Percentiles rank a stretch among this genome's conserved stretches.
Conservation (phyloP, 192 early-diverging fungal genomes). For the Entrophospora sp. region DNA sequence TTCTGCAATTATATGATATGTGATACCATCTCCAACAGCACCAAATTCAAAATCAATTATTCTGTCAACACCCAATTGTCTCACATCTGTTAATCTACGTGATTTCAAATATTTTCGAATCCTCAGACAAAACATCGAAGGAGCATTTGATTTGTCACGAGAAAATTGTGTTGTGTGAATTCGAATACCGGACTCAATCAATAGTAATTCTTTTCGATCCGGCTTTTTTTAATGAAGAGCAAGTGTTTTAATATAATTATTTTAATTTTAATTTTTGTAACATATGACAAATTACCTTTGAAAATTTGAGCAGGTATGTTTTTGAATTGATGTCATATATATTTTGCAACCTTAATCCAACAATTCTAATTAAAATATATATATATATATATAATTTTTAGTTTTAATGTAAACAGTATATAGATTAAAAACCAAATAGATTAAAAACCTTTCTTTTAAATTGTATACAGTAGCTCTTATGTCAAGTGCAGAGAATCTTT, state of each 20-base stretch:
- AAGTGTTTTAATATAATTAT: too few relatives aligned
- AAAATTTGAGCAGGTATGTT: constrained; percentile 90
- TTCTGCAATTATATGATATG: constrained; percentile 69
- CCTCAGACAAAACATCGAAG: constrained; percentile 83
- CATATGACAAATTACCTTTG: constrained; percentile 37
- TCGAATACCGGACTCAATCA: constrained; percentile 90
- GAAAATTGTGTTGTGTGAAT: constrained; percentile 85
- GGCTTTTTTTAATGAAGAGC: constrained; percentile 35
- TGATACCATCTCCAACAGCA: constrained; percentile 40
- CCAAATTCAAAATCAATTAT: constrained; percentile 92
- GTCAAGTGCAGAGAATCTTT: constrained; percentile 86
- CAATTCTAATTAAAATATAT: constrained; percentile 38
- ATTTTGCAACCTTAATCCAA: constrained; percentile 86
- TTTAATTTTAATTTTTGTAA: neutral
- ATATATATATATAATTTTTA: neutral
- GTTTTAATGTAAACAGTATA: neutral
- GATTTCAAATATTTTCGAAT: constrained; percentile 89
- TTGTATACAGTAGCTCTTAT: constrained; percentile 74
- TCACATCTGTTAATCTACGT: constrained; percentile 62
- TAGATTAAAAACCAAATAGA: neutral
- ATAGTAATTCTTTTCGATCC: constrained; percentile 78
- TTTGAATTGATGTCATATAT: constrained; percentile 90
- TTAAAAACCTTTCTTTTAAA: constrained; percentile 49
- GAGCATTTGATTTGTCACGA: constrained; percentile 78
- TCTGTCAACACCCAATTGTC: constrained; percentile 85